Percentiles rank a stretch among this genome's conserved stretches.
Conservation (phyloP, 2,329 filamentous ascomycete genomes). For the Dothideomycetidae sp. region DNA sequence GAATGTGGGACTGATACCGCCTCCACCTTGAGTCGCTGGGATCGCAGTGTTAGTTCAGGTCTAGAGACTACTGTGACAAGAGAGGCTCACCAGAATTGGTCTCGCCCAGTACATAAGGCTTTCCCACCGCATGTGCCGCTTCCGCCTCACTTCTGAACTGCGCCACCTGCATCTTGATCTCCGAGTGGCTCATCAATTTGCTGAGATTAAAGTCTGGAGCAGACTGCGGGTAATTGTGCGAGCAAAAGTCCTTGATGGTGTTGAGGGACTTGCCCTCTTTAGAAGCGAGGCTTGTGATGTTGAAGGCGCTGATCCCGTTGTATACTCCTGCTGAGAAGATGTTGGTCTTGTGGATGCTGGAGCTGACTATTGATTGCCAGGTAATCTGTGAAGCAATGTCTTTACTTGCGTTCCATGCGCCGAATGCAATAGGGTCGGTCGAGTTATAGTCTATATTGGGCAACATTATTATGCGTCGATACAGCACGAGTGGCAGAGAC, state of each 20-base stretch:
- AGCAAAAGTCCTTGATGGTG: conserved; percentile 10
- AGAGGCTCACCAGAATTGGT: conserved; percentile 19
- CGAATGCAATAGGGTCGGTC: conserved; percentile 10
- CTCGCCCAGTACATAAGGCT: conserved; percentile 18
- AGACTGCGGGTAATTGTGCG: conserved; percentile 35
- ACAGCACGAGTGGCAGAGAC: background rate
- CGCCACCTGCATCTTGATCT: conserved; percentile 12
- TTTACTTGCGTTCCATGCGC: conserved; percentile 10
- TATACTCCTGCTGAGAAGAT: conserved; percentile 13
- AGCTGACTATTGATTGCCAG: conserved; percentile 10
- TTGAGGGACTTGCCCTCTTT: conserved; percentile 10
- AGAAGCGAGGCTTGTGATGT: conserved; percentile 10
- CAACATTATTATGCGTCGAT: conserved; percentile 5
- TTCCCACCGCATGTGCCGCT: conserved; percentile 9
- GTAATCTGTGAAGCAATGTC: conserved; percentile 11
- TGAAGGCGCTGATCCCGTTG: conserved; percentile 13
- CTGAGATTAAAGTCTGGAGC: conserved; percentile 12
- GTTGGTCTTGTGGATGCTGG: conserved; percentile 2
- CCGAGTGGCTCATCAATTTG: conserved; percentile 12
- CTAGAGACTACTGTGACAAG: no score
- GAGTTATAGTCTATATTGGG: conserved; percentile 10
- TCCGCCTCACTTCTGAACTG: conserved; percentile 12
- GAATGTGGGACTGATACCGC: conserved; percentile 17
- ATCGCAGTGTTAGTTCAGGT: no score
- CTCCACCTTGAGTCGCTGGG: conserved; percentile 13